phyloP scores from a whole-genome alignment of 805 yeast genomes.

The Phaffomyces opuntiae region DNA sequence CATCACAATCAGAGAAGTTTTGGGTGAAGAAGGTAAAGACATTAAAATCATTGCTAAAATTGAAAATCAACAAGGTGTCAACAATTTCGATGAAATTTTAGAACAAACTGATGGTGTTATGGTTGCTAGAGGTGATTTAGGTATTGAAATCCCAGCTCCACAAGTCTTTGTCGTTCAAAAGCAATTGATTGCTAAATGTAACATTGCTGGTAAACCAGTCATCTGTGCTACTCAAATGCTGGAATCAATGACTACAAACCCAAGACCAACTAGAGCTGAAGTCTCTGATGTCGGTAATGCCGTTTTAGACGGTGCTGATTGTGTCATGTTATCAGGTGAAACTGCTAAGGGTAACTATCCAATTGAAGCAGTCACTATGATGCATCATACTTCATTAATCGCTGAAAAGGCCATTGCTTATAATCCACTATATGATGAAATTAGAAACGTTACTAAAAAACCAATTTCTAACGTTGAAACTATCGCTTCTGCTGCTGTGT shows the following conservation, averaged over 20 bases:
- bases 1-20: conserved; percentile 80
- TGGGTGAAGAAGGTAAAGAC: conserved; percentile 95
- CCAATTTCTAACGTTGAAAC: conserved; percentile 96
- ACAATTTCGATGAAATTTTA: conserved; percentile 96
- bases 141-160: conserved; percentile 99
- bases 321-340: conserved; percentile 99
- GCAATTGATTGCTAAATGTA: conserved; percentile 98
- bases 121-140: conserved; percentile 99
- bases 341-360: conserved; percentile 99
- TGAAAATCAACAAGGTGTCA: conserved; percentile 99
- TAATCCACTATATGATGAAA: conserved; percentile 75
- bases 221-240: conserved; percentile 99
- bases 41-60: conserved; percentile 96
- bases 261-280: conserved; percentile 99
- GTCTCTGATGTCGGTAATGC: conserved; percentile 99
- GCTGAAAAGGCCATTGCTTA: conserved; percentile 97
- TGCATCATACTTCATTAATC: conserved; percentile 94
- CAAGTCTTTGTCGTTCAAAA: conserved; percentile 98
- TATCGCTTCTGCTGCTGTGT: conserved; percentile 93
- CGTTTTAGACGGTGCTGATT: conserved; percentile 98
- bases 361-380: conserved; percentile 93
- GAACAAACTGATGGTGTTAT: conserved; percentile 96
- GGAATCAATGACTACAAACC: conserved; percentile 99
- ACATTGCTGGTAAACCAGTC: conserved; percentile 98
- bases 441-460: conserved; percentile 75